Evolutionary conservation across 2,329 filamentous ascomycete genomes (phyloP), one percentile per base, ranked within the genome.

Genomic region (Teratosphaeriaceae sp.): DNA sequence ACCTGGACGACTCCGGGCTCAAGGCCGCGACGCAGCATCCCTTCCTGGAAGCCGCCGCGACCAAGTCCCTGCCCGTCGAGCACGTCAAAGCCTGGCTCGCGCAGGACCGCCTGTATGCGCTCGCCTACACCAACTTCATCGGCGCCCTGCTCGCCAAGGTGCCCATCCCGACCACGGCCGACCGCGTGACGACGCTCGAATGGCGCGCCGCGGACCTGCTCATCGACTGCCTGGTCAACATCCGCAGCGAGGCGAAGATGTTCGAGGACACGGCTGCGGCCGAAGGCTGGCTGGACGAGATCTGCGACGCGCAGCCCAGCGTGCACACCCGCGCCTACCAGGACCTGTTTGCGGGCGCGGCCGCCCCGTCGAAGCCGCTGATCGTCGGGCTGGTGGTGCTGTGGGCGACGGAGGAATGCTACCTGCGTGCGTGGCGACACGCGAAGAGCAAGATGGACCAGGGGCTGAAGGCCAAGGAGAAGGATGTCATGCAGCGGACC

Each of bases 81-180:
- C 62, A 70, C 1, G 67, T 87, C 7, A 74, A 75, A 20, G 70
- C 72, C 60, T 88, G 84, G 84, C 76, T 88, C 33, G 77, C 79
- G 13, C 83, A 85, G 63, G 84, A 87, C 61, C 72, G 80, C 5
- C 73, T 87, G 37, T 86, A 86, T 66, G 78, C 82, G 36, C 77
- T 85, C 47, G 74, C 76, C 42, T 86, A 87, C 65, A 74, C 85
- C 50, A 74, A 76, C 38, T 85, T 84, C 53, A 76, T 80, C 19
- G 81, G 80, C 11, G 66, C 72, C 16, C 63, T 85, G 12, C 72
- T 87, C n/a, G 66, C 74, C 12, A 76, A 79, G 49, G 68, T 84
- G 23, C 65, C 74, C 2, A 66, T 84, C 0, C 75, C 78, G 0
- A 59, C 63, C 44, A 60, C 58, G 5, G 48, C 50, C 0, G 58